Base-by-base conservation (phyloP, 441 rosid genomes). In the Erodium moschatum region DNA sequence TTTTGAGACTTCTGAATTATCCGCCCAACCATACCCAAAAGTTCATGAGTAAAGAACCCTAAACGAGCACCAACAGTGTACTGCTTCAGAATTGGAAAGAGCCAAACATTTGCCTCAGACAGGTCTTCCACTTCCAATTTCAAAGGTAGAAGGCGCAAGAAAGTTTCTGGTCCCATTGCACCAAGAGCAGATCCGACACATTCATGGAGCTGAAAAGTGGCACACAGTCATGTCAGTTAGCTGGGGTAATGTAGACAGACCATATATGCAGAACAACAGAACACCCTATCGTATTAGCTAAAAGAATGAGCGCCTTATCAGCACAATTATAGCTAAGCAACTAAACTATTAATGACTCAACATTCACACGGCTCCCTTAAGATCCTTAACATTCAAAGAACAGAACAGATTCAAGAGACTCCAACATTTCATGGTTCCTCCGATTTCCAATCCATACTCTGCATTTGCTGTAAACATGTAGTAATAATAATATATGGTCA, bases 101-200 rank as follows among this genome's bases (percentile, higher is more conserved):
- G 94, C 97, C 97, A 91, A 64, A 86, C 90, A 69, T 94, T 94
- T 69, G 86, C 89, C 75, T 88, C 85, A 72, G 96, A 86, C 46
- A 88, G 83, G 79, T 91, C 92, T 75, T 81, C 79, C 66, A 85
- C 87, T 79, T 89, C 96, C 69, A 94, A 75, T 66, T 83, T 86
- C 74, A 94, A 88, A 64, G 89, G 89, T 48, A 94, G 76, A 76
- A 87, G 67, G 70, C 80, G 79, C 67, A 89, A 78, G 80, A 94
- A 87, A 67, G 87, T 79, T 78, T 91, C 97, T 63, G 97, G 94
- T 58, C 98, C 97, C 92, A 94, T 83, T 67, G 98, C 93, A 71
- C 88, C 92, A 79, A 91, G 85, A 73, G 97, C 97, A 68, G 87
- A 91, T 78, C 97, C 98, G 74, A 94, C 86, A 76, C 96, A 91